phyloP scores from a whole-genome alignment of 2,329 filamentous ascomycete species.

The Talaromyces atroroseus region DNA sequence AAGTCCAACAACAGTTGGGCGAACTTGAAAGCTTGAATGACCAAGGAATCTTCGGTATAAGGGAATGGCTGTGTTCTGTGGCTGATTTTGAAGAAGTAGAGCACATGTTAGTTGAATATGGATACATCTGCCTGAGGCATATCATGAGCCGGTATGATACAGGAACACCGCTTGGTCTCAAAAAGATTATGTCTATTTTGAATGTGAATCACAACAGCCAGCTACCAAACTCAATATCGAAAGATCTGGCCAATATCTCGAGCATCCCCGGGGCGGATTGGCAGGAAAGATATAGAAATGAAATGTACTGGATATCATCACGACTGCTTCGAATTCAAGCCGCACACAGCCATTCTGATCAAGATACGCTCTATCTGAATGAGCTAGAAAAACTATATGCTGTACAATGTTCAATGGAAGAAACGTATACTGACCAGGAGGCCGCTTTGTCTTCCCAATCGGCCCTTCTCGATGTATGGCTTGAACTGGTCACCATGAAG shows the following conservation, averaged over 20 bases:
- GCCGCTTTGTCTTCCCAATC: not conserved
- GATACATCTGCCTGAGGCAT: not conserved
- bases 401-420: not conserved
- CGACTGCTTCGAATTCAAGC: not conserved
- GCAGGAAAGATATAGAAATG: not conserved
- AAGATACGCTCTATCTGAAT: not conserved
- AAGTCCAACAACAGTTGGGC: not conserved
- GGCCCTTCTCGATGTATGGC: slow-evolving; percentile 3
- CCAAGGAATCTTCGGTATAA: not conserved
- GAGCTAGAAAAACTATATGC: not conserved
- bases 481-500: not conserved
- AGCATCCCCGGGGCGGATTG: not conserved
- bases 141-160: slow-evolving; percentile 1
- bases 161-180: not conserved
- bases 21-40: not conserved
- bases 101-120: slow-evolving; percentile 4
- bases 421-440: not conserved
- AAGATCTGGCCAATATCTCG: not conserved
- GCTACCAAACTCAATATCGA: not conserved
- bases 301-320: slow-evolving; percentile 4
- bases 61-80: slow-evolving; percentile 9
- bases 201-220: not conserved
- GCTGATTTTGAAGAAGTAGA: slow-evolving; percentile 4
- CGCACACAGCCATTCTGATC: not conserved
- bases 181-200: slow-evolving; percentile 4